These are phyloP conservation scores for Phytopythium montanum DNA, from an alignment of 352 stramenopile species.

Conservation along the genomic window DNA sequence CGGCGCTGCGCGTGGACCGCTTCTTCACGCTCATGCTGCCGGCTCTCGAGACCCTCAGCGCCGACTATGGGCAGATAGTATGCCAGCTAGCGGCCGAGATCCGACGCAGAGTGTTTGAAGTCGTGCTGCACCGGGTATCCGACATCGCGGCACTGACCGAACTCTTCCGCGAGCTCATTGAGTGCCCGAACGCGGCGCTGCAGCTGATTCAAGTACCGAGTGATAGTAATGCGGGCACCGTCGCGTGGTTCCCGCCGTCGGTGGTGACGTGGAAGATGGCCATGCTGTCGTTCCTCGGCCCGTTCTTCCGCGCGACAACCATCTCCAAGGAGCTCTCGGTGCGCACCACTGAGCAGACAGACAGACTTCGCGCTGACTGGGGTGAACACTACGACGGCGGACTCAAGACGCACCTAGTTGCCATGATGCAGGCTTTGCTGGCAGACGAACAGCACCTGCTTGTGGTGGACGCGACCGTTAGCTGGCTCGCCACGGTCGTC, in stretches of 20 bases:
- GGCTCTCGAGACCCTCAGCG: background rate
- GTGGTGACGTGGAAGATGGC: conserved; percentile 28
- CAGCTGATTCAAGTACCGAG: conserved; percentile 1
- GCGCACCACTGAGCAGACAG: conserved; percentile 11
- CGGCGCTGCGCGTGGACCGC: background rate
- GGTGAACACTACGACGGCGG: conserved; percentile 15
- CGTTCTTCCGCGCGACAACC: conserved; percentile 40
- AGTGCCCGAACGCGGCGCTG: conserved; percentile 17
- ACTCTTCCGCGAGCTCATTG: conserved; percentile 32
- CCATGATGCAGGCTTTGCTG: conserved; percentile 19
- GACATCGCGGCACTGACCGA: conserved; percentile 27
- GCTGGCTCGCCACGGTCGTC: conserved; percentile 25
- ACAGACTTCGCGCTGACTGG: conserved; percentile 24
- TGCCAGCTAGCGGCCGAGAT: background rate
- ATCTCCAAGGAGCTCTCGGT: conserved; percentile 34
- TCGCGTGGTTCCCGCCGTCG: conserved; percentile 18
- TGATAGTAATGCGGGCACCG: background rate
- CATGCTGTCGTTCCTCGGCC: conserved; percentile 19
- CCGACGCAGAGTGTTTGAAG: conserved; percentile 12
- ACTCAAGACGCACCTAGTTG: conserved; percentile 19
- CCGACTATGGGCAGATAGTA: background rate
- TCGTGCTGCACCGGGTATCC: conserved; percentile 24
- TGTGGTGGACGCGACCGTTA: conserved; percentile 31
- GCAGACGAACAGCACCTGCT: conserved; percentile 21
- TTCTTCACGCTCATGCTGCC: conserved; percentile 1